phyloP scores from a whole-genome alignment of 192 early-diverging fungal species.

The Podila minutissima region DNA sequence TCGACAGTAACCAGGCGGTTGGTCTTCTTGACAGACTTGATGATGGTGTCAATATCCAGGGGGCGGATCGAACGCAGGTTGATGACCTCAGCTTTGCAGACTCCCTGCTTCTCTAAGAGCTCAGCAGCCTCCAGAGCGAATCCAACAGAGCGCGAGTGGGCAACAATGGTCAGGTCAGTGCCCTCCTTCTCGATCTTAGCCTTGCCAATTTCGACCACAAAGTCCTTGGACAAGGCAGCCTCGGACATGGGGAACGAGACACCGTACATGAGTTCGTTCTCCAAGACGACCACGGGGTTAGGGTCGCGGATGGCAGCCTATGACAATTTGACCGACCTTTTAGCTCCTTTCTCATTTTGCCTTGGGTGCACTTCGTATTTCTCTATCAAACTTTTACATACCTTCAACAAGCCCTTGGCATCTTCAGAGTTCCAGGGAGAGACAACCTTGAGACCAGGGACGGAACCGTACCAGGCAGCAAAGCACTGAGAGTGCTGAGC shows the following conservation, averaged over 20 bases:
- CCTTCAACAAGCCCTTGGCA: conserved; percentile 95
- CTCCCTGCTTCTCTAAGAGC: conserved; percentile 82
- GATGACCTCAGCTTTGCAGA: conserved; percentile 88
- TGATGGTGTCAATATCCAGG: conserved; percentile 89
- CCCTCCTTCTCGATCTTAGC: conserved; percentile 81
- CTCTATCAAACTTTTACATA: not conserved
- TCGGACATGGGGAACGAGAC: conserved; percentile 84
- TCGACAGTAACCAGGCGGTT: conserved; percentile 96
- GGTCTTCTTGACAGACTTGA: conserved; percentile 97
- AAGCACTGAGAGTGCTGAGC: conserved; percentile 99
- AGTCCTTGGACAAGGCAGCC: conserved; percentile 76
- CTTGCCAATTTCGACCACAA: conserved; percentile 94
- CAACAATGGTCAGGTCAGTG: conserved; percentile 91
- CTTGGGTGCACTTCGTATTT: too few species aligned
- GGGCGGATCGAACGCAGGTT: conserved; percentile 98
- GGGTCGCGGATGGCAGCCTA: conserved; percentile 96
- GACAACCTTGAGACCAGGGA: conserved; percentile 97
- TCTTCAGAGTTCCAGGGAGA: conserved; percentile 97
- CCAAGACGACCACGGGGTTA: conserved; percentile 95
- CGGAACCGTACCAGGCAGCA: conserved; percentile 97
- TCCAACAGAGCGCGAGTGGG: conserved; percentile 91
- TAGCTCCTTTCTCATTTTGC: too few species aligned
- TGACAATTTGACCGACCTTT: not conserved
- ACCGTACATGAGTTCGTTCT: conserved; percentile 99
- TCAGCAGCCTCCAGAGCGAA: conserved; percentile 90